Evolutionary conservation across 2,329 filamentous ascomycete genomes (phyloP).

Genomic region (Colletotrichum neosansevieriae): DNA sequence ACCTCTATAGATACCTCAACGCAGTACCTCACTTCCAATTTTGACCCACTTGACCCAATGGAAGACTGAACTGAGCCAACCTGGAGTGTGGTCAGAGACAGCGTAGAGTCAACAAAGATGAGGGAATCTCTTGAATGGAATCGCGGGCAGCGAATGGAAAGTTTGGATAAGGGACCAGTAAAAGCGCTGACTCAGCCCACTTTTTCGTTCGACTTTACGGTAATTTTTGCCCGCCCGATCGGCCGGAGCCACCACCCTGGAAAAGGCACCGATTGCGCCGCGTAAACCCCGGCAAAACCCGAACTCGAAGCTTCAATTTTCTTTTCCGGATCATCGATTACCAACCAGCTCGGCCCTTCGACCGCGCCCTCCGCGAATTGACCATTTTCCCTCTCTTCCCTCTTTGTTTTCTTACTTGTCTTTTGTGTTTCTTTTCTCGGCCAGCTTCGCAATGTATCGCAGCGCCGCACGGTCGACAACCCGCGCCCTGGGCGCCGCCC

Average conservation of each 20-base stretch:
- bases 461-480: constrained; percentile 62
- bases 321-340: constrained; percentile 38
- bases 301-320: constrained; percentile 40
- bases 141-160: constrained; percentile 22
- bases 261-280: constrained; percentile 31
- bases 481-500: constrained; percentile 57
- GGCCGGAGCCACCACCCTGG: constrained; percentile 21
- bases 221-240: constrained; percentile 37
- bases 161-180: constrained; percentile 15
- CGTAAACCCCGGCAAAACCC: constrained; percentile 38
- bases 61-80: neutral
- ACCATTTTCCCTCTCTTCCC: constrained; percentile 31
- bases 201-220: neutral
- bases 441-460: constrained; percentile 59
- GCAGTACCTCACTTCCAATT: neutral
- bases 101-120: no score
- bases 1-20: neutral
- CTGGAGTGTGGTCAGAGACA: no score
- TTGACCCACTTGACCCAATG: neutral
- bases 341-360: constrained; percentile 31
- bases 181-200: neutral
- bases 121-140: neutral
- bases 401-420: constrained; percentile 22
- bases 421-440: constrained; percentile 6
- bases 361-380: constrained; percentile 21